Evolutionary conservation across 495 filamentous ascomycete species (phyloP), one percentile per base, ranked within the genome.

Genomic region (Trichoderma asperelloides): DNA sequence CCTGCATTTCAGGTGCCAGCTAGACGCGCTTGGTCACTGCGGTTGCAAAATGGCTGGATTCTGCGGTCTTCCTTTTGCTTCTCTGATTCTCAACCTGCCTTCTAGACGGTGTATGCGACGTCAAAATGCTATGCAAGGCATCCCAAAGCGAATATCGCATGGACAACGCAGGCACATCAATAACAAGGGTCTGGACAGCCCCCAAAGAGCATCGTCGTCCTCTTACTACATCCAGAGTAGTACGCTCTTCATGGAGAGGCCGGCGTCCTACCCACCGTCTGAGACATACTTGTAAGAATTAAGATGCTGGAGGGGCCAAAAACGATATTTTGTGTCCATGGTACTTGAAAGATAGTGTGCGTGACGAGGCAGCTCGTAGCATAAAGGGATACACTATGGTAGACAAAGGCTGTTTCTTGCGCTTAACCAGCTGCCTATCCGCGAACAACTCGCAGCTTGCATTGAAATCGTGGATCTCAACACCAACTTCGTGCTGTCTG

Each of bases 111-210:
- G 27, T 15, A 25, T 30, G 27, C 27, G 55, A 30, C 55, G 23
- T 60, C 55, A 25, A 25, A 18, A 60, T 13, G 23, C 55, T 13
- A 60, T 60, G 55, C 55, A 60, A 60, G 55, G 55, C 55, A 60
- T 60, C 25, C 16, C 55, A 57, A 57, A 28, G n/a, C 21, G 11
- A 57, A 25, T 25, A 15, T 37, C 33, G 33, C 9, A 37, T 37
- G 33, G 25, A 33, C 23, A 9, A 3, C 23, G 25, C 55, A 28
- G 55, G 55, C 55, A 60, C 55, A 25, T 60, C 23, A 60, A 60
- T 9, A 28, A 15, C 55, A 60, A 30, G 55, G 55, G 16, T 60
- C 25, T 25, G 12, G 49, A 25, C 23, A 60, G n/a, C 12, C 11
- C 21, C 27, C 23, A 25, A 3, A 28, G 23, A 12, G 25, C 16